Conservation (phyloP, 208 protist species). For the Crithidia acanthocephali region DNA sequence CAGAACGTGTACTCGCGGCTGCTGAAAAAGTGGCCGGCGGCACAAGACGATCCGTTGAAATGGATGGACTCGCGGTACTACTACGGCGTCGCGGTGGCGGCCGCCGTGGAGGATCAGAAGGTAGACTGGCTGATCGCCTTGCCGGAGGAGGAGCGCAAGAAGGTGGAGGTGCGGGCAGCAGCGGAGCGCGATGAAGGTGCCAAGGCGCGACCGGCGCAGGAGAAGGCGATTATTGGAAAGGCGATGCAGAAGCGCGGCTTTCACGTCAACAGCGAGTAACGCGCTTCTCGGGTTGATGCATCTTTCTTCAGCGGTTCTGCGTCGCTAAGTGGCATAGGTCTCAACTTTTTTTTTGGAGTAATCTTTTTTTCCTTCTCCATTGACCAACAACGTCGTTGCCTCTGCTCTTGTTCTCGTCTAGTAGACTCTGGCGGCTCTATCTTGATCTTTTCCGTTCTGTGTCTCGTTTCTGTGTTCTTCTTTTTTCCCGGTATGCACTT, state of each 20-base stretch:
- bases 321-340: no score
- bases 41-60: slow-evolving; percentile 19
- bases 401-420: no score
- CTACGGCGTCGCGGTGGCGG: slow-evolving; percentile 49
- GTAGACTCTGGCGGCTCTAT: no score
- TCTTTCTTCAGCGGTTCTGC: background rate
- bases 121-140: slow-evolving; percentile 45
- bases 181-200: slow-evolving; percentile 17
- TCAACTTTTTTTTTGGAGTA: background rate
- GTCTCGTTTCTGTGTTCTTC: no score
- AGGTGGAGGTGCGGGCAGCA: slow-evolving; percentile 29
- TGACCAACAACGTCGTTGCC: background rate
- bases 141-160: slow-evolving; percentile 35
- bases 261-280: background rate
- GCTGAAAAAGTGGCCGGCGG: slow-evolving; percentile 23
- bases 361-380: slow-evolving; percentile 11
- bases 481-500: no score
- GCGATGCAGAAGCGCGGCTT: slow-evolving; percentile 22
- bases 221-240: slow-evolving; percentile 14
- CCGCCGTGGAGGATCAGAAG: slow-evolving; percentile 45
- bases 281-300: background rate
- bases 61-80: slow-evolving; percentile 49
- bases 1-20: slow-evolving; percentile 29
- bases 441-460: no score
- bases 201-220: slow-evolving; percentile 22